These are phyloP conservation scores for Cyclotella kingstonii DNA, from an alignment of 108 stramenopile genomes.

Conservation along the genomic window DNA sequence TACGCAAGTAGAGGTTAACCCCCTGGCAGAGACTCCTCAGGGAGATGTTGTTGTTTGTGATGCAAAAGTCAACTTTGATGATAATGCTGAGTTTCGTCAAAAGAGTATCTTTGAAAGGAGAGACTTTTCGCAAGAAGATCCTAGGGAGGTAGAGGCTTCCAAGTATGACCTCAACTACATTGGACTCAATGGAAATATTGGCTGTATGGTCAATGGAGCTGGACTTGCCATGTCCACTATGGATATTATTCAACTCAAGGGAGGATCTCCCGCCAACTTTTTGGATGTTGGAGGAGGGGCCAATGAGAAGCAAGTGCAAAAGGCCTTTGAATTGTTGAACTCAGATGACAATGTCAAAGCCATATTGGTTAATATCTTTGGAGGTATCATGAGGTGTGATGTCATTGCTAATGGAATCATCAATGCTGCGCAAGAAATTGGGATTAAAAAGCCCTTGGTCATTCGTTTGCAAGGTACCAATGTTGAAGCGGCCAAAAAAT, in stretches of 20 bases:
- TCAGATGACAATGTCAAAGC: constrained; percentile 59
- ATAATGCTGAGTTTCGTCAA: constrained; percentile 88
- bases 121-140: constrained; percentile 82
- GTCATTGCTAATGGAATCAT: constrained; percentile 79
- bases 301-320: constrained; percentile 47
- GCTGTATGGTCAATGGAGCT: constrained; percentile 91
- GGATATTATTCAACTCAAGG: constrained; percentile 84
- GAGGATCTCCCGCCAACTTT: constrained; percentile 81
- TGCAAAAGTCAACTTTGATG: constrained; percentile 90
- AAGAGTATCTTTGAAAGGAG: constrained; percentile 56
- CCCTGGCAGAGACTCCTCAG: constrained; percentile 76
- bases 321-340: constrained; percentile 58
- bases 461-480: constrained; percentile 83
- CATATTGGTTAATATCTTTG: constrained; percentile 87
- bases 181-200: constrained; percentile 79
- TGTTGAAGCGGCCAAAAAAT: constrained; percentile 61
- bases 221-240: constrained; percentile 90
- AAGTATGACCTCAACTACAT: constrained; percentile 84
- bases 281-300: constrained; percentile 76
- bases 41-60: constrained; percentile 79
- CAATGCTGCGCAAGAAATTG: constrained; percentile 66
- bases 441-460: constrained; percentile 75
- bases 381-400: constrained; percentile 86
- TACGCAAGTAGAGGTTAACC: constrained; percentile 87
- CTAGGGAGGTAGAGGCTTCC: constrained; percentile 75